Base-by-base conservation (phyloP, 345 rosid genomes). In the Kandelia obovata region DNA sequence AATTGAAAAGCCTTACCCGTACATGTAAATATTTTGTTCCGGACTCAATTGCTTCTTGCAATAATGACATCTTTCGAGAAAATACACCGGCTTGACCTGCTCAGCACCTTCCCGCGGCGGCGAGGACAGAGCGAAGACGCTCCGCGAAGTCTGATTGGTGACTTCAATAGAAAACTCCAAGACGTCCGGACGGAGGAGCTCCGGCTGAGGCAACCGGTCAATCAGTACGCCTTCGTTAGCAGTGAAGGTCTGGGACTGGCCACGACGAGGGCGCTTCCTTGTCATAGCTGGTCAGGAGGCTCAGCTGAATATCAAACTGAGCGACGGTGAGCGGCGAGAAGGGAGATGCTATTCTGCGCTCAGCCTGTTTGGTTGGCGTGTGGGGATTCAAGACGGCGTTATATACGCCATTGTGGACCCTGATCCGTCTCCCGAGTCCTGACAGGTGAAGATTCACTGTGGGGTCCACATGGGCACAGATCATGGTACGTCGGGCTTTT, bases 211-310 rank as follows among this genome's bases (percentile, higher is more conserved):
- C 1, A 51, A 25, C 52, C 34, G 76, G n/a, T 72, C 49, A 7
- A 52, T 52, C 7, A 66, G 5, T 21, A 43, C 63, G 60, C 62
- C 28, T 55, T 71, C 69, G 58, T n/a, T 49, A 13, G 17, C 16
- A 13, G 49, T 15, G 53, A 69, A 67, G 76, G 71, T 67, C 53
- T 65, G 47, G 35, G 84, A 80, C 20, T 70, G 78, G 28, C 51
- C 47, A 6, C 23, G 47, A 52, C 77, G 77, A 67, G 77, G 70
- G 31, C 83, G 82, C 75, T 84, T 84, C 74, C 73, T 75, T 20
- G 80, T 65, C 83, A 74, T 81, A 11, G 57, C 17, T 15, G n/a
- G 34, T 10, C 5, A 27, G 5, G 5, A 23, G 25, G 35, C 13
- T 31, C 2, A 20, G 32, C 53, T 64, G 37, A 1, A 25, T 37